phyloP scores from a whole-genome alignment of 2,329 filamentous ascomycete species.

The Seiridium unicorne region DNA sequence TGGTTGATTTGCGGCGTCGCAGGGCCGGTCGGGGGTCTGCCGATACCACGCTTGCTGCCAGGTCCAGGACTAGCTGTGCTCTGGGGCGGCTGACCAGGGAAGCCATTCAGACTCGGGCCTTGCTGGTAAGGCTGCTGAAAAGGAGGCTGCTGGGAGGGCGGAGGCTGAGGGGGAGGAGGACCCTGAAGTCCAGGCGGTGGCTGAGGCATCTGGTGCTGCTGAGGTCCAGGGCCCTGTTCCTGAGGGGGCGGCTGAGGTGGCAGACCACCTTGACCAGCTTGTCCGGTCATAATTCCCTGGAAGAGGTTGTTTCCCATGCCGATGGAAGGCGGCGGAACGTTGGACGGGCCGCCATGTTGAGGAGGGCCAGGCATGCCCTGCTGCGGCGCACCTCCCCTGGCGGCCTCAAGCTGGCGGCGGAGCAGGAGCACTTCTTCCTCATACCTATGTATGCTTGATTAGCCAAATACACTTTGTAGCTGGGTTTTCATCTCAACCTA shows the following conservation, averaged over 20 bases:
- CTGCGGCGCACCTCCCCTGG: constrained; percentile 61
- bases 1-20: constrained; percentile 92
- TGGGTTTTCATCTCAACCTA: constrained; percentile 44
- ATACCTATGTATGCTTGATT: constrained; percentile 59
- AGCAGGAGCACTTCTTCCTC: constrained; percentile 87
- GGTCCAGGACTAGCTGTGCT: constrained; percentile 86
- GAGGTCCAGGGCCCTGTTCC: constrained; percentile 50
- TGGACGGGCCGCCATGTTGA: constrained; percentile 72
- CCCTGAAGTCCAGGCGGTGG: constrained; percentile 67
- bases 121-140: constrained; percentile 70
- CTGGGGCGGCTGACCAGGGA: constrained; percentile 78
- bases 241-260: constrained; percentile 67
- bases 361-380: constrained; percentile 64
- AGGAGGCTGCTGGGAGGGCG: constrained; percentile 64
- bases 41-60: constrained; percentile 68
- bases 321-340: constrained; percentile 75
- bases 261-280: constrained; percentile 77
- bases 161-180: constrained; percentile 56
- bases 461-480: not conserved
- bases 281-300: constrained; percentile 91
- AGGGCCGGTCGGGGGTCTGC: constrained; percentile 67
- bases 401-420: constrained; percentile 80
- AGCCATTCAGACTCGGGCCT: constrained; percentile 62
- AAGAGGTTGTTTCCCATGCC: constrained; percentile 92
- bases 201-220: constrained; percentile 68